Evolutionary conservation across 2,329 filamentous ascomycete species (phyloP).

Genomic region (Domatiomyces globalis): DNA sequence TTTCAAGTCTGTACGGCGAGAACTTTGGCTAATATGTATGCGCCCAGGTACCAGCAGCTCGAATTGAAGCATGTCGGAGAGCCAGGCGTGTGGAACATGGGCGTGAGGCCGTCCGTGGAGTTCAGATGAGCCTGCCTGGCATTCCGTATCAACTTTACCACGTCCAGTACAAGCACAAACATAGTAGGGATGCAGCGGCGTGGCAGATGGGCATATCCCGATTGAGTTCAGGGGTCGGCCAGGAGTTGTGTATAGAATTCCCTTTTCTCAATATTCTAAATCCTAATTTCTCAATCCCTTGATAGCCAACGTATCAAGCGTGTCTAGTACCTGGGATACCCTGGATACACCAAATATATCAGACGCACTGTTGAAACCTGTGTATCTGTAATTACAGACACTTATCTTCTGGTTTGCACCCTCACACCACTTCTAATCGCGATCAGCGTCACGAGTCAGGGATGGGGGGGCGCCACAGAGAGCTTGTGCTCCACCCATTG

Average conservation of each 20-base stretch:
- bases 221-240: not conserved
- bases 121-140: conserved; percentile 35
- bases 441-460: too few relatives aligned
- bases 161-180: not conserved
- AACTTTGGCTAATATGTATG: conserved; percentile 15
- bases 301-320: too few relatives aligned
- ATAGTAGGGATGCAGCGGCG: not conserved
- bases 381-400: too few relatives aligned
- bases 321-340: too few relatives aligned
- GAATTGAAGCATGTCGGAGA: conserved; percentile 81
- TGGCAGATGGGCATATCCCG: not conserved
- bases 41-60: conserved; percentile 69
- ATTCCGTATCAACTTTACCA: not conserved
- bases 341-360: too few relatives aligned
- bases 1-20: conserved; percentile 16
- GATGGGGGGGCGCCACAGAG: too few relatives aligned
- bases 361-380: too few relatives aligned
- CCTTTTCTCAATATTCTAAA: not conserved
- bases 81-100: conserved; percentile 61
- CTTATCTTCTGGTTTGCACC: not conserved
- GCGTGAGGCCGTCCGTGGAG: conserved; percentile 75
- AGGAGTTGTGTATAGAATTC: not conserved
- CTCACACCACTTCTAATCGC: not conserved
- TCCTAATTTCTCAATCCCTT: too few relatives aligned
- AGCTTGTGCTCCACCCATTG: not conserved